Evolutionary conservation across 2,329 filamentous ascomycete genomes (phyloP).

Genomic region (Ascochyta clinopodiicola): DNA sequence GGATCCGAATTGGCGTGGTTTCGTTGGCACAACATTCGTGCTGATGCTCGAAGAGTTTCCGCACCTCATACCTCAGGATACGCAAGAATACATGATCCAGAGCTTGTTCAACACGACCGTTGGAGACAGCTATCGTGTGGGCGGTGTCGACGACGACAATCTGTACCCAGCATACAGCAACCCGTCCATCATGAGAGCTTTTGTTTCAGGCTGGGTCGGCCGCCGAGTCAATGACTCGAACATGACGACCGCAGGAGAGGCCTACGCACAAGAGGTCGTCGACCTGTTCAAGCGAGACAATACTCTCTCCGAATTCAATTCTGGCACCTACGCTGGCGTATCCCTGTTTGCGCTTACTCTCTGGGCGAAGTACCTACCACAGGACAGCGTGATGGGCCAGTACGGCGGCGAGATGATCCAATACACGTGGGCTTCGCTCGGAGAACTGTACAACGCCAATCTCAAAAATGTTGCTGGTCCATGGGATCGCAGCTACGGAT

Average conservation of each 20-base stretch:
- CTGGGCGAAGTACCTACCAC: constrained; percentile 65
- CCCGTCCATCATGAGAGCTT: constrained; percentile 67
- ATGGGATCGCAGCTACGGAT: constrained; percentile 69
- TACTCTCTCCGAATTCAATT: constrained; percentile 69
- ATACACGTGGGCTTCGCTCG: constrained; percentile 61
- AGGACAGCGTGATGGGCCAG: constrained; percentile 60
- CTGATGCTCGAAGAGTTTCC: constrained; percentile 66
- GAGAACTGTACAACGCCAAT: constrained; percentile 63
- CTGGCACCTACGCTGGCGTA: constrained; percentile 68
- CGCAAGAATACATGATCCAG: constrained; percentile 57
- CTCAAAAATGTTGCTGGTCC: constrained; percentile 68
- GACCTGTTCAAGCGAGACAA: constrained; percentile 62
- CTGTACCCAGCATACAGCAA: constrained; percentile 69
- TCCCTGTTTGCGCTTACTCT: constrained; percentile 65
- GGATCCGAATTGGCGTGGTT: constrained; percentile 71
- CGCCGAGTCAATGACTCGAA: constrained; percentile 61
- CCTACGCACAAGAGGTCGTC: constrained; percentile 62
- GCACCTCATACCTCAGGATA: constrained; percentile 52
- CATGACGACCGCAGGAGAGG: constrained; percentile 65
- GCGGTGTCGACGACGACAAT: constrained; percentile 66
- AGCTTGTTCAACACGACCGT: constrained; percentile 63
- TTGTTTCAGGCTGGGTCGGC: constrained; percentile 66
- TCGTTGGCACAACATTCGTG: constrained; percentile 66
- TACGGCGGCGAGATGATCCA: constrained; percentile 60
- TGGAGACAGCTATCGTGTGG: constrained; percentile 68